Evolutionary conservation across 1,284 basidiomycete species (phyloP), one percentile per base, ranked within the genome.

Genomic region (Kwoniella shivajii): DNA sequence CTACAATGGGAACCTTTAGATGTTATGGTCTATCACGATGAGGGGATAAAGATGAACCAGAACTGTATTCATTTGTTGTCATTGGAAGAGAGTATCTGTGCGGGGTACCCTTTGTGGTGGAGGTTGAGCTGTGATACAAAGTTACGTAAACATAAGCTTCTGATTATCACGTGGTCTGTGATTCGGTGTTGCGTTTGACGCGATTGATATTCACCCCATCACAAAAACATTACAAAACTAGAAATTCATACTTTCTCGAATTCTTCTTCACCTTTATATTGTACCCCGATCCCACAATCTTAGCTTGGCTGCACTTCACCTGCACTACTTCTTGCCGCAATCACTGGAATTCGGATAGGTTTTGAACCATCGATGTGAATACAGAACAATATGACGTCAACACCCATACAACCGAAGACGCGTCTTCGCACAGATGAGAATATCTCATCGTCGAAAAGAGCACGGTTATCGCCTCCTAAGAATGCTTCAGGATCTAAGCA

Each of bases 81-180:
- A 29, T 26, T 20, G n/a, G 18, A 16, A 34, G 10, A 20, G 34
- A n/a, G 9, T n/a, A 33, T 29, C 33, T 42, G n/a, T 31, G 46
- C 27, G 26, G 45, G 44, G 27, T 33, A n/a, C n/a, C n/a, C n/a
- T n/a, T n/a, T n/a, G n/a, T 26, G 31, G 45, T 59, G 57, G 57
- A 59, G 57, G 57, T 34, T 16, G n/a, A n/a, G n/a, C n/a, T n/a
- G n/a, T n/a, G n/a, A n/a, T n/a, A 14, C 6, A 20, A 6, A 27
- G 16, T 55, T 51, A 59, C 53, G 52, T 59, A 59, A 54, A 20
- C n/a, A 16, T n/a, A n/a, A n/a, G n/a, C n/a, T 9, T 11, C 1
- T 22, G 6, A n/a, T 1, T 1, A 10, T 42, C 33, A 36, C 50
- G 20, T 52, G 56, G 18, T 26, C 11, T 34, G 29, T 51, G 50